These are phyloP conservation scores for Seiridium cupressi DNA, from an alignment of 2,329 filamentous ascomycete genomes.

Conservation along the genomic window DNA sequence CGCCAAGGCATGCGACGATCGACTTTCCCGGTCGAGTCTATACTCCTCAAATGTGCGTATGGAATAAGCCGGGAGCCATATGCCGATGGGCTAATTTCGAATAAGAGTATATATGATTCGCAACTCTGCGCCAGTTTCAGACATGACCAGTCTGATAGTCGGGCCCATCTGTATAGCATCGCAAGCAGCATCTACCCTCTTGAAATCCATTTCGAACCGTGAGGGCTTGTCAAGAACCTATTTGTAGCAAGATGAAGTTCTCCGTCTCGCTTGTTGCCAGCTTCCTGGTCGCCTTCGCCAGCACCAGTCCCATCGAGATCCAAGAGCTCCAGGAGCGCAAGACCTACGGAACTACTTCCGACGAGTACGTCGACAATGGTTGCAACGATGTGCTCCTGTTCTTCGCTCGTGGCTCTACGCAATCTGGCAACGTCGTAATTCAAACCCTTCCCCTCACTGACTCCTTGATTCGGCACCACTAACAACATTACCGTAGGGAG, in stretches of 20 bases:
- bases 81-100: neutral
- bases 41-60: neutral
- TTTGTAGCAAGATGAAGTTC: slow-evolving; percentile 6
- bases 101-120: neutral
- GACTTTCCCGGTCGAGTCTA: slow-evolving; percentile 1
- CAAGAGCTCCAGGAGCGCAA: neutral
- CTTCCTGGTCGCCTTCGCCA: neutral
- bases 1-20: neutral
- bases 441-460: no score
- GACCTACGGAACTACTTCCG: neutral
- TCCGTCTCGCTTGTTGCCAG: neutral
- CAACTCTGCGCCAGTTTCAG: neutral
- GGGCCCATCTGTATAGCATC: no score
- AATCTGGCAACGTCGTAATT: neutral
- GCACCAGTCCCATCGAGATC: neutral
- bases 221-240: no score
- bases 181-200: no score
- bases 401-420: neutral
- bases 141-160: neutral
- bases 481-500: neutral
- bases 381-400: slow-evolving; percentile 5
- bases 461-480: neutral
- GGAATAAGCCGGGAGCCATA: neutral
- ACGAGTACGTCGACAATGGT: neutral
- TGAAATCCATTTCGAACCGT: no score